Evolutionary conservation across 208 protist genomes (phyloP).

Genomic region (Endotrypanum monterogeii): DNA sequence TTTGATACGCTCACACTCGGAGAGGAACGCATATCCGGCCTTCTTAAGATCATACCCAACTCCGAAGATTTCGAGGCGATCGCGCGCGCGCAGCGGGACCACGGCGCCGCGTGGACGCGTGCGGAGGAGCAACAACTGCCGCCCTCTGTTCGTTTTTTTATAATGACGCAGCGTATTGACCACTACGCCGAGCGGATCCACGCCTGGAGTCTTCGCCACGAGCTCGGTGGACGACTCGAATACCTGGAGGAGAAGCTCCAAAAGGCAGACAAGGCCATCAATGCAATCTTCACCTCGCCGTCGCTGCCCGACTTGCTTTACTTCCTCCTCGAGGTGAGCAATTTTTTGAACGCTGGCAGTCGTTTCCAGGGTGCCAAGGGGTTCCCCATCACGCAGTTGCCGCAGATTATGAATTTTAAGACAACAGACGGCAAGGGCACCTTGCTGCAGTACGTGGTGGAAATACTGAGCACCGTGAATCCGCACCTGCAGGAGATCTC

Average conservation of each 20-base stretch:
- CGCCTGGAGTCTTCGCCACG: conserved; percentile 73
- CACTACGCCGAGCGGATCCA: conserved; percentile 70
- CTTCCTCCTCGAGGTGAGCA: conserved; percentile 66
- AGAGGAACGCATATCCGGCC: conserved; percentile 61
- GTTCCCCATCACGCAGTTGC: conserved; percentile 77
- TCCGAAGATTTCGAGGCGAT: conserved; percentile 58
- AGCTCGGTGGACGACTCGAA: conserved; percentile 48
- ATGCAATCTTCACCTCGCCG: conserved; percentile 44
- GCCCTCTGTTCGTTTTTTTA: conserved; percentile 62
- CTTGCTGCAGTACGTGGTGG: conserved; percentile 59
- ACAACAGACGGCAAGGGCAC: conserved; percentile 68
- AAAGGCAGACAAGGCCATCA: conserved; percentile 34
- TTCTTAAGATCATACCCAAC: conserved; percentile 74
- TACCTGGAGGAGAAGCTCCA: conserved; percentile 62
- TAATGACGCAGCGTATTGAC: conserved; percentile 76
- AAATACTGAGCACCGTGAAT: conserved; percentile 39
- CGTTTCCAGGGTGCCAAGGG: conserved; percentile 68
- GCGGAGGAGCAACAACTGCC: conserved; percentile 54
- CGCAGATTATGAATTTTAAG: conserved; percentile 65
- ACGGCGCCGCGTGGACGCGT: conserved; percentile 43
- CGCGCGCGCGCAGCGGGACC: conserved; percentile 36
- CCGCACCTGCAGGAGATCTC: conserved; percentile 46
- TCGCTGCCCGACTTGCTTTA: conserved; percentile 62
- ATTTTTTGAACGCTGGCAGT: conserved; percentile 82
- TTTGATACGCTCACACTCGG: conserved; percentile 80